phyloP scores from a whole-genome alignment of 1,139 yeast genomes.

The Taphrina betulina region DNA sequence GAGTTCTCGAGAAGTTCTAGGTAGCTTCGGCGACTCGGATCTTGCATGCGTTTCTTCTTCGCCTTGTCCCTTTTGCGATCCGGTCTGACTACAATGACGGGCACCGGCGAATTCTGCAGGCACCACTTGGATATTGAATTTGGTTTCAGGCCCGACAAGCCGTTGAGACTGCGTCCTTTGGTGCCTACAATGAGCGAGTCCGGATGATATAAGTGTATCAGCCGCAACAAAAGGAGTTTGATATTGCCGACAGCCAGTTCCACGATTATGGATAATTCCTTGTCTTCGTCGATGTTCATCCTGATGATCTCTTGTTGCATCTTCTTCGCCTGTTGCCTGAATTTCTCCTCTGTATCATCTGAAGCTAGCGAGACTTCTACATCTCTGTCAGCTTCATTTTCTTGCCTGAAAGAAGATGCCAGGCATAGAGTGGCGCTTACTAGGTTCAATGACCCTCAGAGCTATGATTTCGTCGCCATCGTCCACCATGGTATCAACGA shows the following conservation, averaged over 20 bases:
- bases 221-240: constrained; percentile 54
- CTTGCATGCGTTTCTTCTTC: constrained; percentile 44
- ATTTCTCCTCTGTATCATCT: constrained; percentile 41
- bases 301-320: constrained; percentile 50
- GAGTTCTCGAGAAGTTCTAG: constrained; percentile 40
- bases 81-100: constrained; percentile 67
- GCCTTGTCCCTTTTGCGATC: constrained; percentile 47
- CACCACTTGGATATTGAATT: constrained; percentile 58
- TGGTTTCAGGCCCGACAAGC: constrained; percentile 52
- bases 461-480: constrained; percentile 38
- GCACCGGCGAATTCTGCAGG: constrained; percentile 64
- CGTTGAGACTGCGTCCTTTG: constrained; percentile 49
- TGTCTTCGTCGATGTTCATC: constrained; percentile 52
- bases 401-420: not conserved
- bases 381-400: too few species aligned
- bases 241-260: constrained; percentile 67
- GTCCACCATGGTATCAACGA: constrained; percentile 59
- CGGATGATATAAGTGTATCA: constrained; percentile 61
- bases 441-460: constrained; percentile 47
- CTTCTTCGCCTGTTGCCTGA: constrained; percentile 47
- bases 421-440: constrained; percentile 1
- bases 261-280: constrained; percentile 53
- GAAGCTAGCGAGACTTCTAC: constrained; percentile 36
- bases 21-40: constrained; percentile 42
- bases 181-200: constrained; percentile 67